Percentiles rank a stretch among this genome's conserved stretches.
These are phyloP conservation scores for Candida fluviatilis DNA, from an alignment of 805 yeast species.

Conservation along the genomic window DNA sequence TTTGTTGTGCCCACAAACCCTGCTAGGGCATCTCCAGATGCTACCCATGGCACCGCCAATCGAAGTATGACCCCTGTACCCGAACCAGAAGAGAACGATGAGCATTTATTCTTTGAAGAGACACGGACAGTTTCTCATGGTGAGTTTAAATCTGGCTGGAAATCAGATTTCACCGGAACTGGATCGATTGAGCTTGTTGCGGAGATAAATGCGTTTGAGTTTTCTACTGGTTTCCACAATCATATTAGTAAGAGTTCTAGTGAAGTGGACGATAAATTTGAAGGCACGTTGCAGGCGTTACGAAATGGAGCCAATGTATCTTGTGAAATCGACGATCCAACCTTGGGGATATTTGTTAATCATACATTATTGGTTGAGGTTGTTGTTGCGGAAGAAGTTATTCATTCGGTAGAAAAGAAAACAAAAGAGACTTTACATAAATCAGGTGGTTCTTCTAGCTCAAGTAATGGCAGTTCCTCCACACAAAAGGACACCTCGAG, in stretches of 20 bases:
- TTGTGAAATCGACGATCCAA: conserved; percentile 81
- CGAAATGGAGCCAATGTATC: conserved; percentile 50
- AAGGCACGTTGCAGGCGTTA: conserved; percentile 3
- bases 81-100: conserved; percentile 12
- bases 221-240: conserved; percentile 50
- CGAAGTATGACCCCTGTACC: neutral
- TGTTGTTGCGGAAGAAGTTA: conserved; percentile 87
- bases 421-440: conserved; percentile 2
- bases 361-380: conserved; percentile 82
- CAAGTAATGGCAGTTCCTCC: conserved; percentile 9
- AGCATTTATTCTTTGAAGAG: conserved; percentile 61
- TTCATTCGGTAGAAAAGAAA: conserved; percentile 33
- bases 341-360: conserved; percentile 67
- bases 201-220: conserved; percentile 56
- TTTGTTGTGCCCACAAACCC: conserved; percentile 12
- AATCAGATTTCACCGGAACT: conserved; percentile 73
- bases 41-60: too few relatives aligned
- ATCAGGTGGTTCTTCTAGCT: conserved; percentile 2
- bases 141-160: conserved; percentile 90
- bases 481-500: conserved; percentile 13
- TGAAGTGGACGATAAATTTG: conserved; percentile 22
- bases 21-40: neutral
- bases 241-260: conserved; percentile 45
- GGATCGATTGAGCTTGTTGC: conserved; percentile 82
- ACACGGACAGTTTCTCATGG: conserved; percentile 70